These are phyloP conservation scores for Globisporangium uncinulatum DNA, from an alignment of 352 stramenopile genomes.

Conservation along the genomic window DNA sequence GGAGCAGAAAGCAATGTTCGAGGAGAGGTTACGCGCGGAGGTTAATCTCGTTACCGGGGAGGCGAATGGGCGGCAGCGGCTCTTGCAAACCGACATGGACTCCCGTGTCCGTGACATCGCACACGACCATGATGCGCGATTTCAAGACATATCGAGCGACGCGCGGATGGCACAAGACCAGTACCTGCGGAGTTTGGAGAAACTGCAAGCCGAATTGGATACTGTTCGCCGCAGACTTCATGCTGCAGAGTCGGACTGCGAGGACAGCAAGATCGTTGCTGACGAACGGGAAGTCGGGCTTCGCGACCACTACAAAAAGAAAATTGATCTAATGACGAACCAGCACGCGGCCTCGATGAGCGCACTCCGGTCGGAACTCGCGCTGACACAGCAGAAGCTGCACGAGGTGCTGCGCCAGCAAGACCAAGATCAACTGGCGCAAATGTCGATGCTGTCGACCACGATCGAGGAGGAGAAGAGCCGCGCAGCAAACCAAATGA, in stretches of 20 bases:
- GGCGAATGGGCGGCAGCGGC: conserved; percentile 21
- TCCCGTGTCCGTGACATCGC: conserved; percentile 17
- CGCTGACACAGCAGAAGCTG: conserved; percentile 31
- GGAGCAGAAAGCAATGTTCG: conserved; percentile 40
- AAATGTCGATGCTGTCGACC: conserved; percentile 42
- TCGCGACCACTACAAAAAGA: conserved; percentile 15
- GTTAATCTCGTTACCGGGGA: conserved; percentile 13
- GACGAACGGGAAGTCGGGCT: conserved; percentile 31
- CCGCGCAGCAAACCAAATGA: conserved; percentile 28
- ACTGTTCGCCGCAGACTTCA: conserved; percentile 24
- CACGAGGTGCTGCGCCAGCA: conserved; percentile 47
- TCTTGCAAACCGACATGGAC: conserved; percentile 28
- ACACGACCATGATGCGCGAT: conserved; percentile 22
- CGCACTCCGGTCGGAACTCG: conserved; percentile 29
- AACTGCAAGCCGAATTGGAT: conserved; percentile 38
- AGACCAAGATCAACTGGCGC: conserved; percentile 60
- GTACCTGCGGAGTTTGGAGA: conserved; percentile 44
- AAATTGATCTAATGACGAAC: conserved; percentile 15
- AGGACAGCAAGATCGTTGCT: conserved; percentile 31
- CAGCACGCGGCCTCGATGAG: conserved; percentile 8
- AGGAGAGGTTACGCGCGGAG: conserved; percentile 27
- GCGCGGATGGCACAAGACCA: conserved; percentile 47
- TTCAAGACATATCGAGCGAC: conserved; percentile 28
- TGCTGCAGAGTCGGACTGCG: conserved; percentile 19
- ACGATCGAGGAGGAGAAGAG: conserved; percentile 43